Evolutionary conservation across 805 yeast genomes (phyloP), one percentile per base, ranked within the genome.

Genomic region (Alloascoidea hylecoeti): DNA sequence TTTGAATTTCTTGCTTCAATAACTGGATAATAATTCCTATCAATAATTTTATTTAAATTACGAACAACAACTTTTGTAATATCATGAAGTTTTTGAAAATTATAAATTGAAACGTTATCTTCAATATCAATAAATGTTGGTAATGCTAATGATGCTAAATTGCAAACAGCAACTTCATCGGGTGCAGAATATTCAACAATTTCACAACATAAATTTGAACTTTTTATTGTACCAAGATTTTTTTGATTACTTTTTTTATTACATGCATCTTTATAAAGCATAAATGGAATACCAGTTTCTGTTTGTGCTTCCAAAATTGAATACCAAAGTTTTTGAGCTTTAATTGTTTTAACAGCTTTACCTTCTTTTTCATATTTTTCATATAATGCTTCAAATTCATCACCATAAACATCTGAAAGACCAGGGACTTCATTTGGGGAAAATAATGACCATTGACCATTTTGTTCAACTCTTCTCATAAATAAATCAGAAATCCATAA

Each of bases 111-210:
- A 17, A 68, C 66, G 39, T 68, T 71, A 18, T 53, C 66, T 18
- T 66, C 61, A 33, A 54, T 55, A 41, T 66, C 66, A 18, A 85
- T 69, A 55, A 73, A 89, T 1, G 81, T 68, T 3, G 97, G 96
- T 41, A 89, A 66, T 1, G 95, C 95, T 42, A 89, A 57, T 16
- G 96, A 88, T 1, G 89, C 97, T 50, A 89, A 66, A 60, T 89
- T 89, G 66, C 97, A 92, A 19, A 89, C 97, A 2, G 96, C 96
- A 38, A 84, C 80, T 63, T 89, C 96, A 19, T 83, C 82, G n/a
- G 83, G 76, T 3, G 92, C 75, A 3, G 95, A 83, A 57, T 83
- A 88, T 58, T 89, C 95, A 35, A 89, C 80, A 46, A 89, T 79
- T 60, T 89, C 98, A 59, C 95, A 82, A 59, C 98, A 89, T 52